These are phyloP conservation scores for Hordeum marinum DNA, from an alignment of 176 grass and related monocot genomes.

Conservation along the genomic window DNA sequence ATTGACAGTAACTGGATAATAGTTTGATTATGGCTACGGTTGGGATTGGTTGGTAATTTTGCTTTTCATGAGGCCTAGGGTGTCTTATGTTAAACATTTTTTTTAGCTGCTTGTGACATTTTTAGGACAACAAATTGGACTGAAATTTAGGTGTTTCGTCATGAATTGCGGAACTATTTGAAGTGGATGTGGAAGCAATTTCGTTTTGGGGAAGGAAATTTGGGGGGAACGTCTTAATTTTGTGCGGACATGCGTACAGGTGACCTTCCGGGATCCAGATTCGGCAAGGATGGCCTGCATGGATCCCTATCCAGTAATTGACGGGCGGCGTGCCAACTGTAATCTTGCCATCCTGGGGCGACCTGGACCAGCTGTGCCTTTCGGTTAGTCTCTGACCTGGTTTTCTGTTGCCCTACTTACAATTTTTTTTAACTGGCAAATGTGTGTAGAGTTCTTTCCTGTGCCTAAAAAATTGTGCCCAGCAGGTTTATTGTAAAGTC, in stretches of 20 bases:
- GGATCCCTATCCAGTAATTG: conserved; percentile 60
- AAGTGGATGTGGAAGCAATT: neutral
- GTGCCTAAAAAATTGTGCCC: neutral
- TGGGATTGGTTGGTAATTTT: neutral
- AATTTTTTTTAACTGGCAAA: neutral
- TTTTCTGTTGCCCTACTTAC: neutral
- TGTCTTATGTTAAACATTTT: neutral
- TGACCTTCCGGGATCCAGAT: conserved; percentile 64
- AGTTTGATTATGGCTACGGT: neutral
- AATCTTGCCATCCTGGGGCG: conserved; percentile 71
- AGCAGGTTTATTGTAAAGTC: neutral
- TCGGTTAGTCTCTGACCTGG: conserved; percentile 36
- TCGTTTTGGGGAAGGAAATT: neutral
- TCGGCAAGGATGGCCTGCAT: conserved; percentile 58
- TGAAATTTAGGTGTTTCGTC: neutral
- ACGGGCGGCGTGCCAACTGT: conserved; percentile 65
- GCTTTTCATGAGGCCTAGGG: neutral
- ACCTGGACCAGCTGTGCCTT: conserved; percentile 50
- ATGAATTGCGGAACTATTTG: neutral
- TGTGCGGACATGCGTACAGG: conserved; percentile 27
- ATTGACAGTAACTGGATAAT: neutral
- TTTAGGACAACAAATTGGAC: neutral
- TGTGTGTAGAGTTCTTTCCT: neutral
- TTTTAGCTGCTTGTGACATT: neutral
- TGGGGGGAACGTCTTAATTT: neutral